phyloP scores from a whole-genome alignment of 2,329 filamentous ascomycete species.

The Pleoardoris graminearum region DNA sequence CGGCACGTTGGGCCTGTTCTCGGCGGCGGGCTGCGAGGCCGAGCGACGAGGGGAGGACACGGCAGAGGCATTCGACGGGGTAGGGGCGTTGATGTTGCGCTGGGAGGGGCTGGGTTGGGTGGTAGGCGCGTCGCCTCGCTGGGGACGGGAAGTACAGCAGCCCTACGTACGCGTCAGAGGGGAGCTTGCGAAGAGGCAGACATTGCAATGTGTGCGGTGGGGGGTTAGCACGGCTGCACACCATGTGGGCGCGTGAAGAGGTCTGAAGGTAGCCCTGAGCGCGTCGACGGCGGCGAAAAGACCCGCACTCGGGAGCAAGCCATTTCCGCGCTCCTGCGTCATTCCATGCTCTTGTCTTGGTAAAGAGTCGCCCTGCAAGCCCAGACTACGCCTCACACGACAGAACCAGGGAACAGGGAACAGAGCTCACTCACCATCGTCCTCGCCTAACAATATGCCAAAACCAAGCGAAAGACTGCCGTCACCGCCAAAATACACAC shows the following conservation, averaged over 20 bases:
- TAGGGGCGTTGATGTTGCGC: constrained; percentile 34
- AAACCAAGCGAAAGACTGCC: not conserved
- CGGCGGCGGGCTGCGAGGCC: constrained; percentile 9
- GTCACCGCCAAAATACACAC: constrained; percentile 1
- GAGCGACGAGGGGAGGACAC: constrained; percentile 26
- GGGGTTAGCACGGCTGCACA: not conserved
- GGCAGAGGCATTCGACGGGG: constrained; percentile 22
- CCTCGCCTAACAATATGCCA: not conserved
- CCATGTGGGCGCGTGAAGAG: not conserved
- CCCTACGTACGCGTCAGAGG: constrained; percentile 9
- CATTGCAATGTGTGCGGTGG: not conserved
- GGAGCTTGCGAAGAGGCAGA: no score
- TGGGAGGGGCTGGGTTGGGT: constrained; percentile 21
- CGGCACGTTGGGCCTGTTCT: constrained; percentile 29
- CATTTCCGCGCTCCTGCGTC: no score
- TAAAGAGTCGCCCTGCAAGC: no score
- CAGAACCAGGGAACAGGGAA: no score
- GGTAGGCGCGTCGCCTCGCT: constrained; percentile 6
- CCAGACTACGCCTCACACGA: not conserved
- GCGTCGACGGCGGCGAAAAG: not conserved
- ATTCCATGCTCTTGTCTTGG: no score
- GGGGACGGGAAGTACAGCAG: constrained; percentile 12
- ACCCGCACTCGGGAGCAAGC: not conserved
- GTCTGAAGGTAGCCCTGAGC: not conserved
- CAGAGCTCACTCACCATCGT: constrained; percentile 5